A percentile compares a stretch with the other conserved stretches of the same genome.
Conservation (phyloP, 108 stramenopile genomes). For the Fragilaria radians region DNA sequence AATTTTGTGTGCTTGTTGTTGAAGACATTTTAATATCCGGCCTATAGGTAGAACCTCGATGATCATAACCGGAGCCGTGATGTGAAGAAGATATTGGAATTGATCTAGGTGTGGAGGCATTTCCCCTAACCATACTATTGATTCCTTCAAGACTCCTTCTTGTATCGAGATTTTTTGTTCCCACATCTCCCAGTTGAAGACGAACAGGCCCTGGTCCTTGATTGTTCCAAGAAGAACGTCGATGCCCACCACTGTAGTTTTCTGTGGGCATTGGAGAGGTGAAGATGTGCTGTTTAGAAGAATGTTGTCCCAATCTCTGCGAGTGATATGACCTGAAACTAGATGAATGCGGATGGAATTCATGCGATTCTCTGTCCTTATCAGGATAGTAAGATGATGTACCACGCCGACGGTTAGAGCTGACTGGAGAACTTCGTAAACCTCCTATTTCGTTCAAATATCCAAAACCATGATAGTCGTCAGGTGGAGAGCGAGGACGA, state of each 20-base stretch:
- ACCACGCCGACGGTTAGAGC: no score
- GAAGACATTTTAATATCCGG: constrained; percentile 1
- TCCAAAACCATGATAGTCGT: background rate
- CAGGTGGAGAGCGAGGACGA: background rate
- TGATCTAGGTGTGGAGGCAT: background rate
- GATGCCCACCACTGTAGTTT: background rate
- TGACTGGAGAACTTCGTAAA: constrained; percentile 1
- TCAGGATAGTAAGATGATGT: no score
- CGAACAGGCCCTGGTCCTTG: constrained; percentile 11
- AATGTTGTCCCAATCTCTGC: background rate
- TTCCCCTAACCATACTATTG: constrained; percentile 30
- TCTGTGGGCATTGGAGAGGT: constrained; percentile 1
- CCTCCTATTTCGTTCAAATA: background rate
- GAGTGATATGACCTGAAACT: background rate
- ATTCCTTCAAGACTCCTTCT: constrained; percentile 32
- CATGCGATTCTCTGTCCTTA: background rate
- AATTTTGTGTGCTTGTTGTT: background rate
- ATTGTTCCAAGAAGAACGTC: constrained; percentile 1
- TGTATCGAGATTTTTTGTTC: constrained; percentile 7
- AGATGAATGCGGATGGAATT: background rate
- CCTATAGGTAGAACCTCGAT: constrained; percentile 4
- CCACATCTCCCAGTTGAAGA: constrained; percentile 21
- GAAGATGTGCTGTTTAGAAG: constrained; percentile 1
- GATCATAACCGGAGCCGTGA: background rate
- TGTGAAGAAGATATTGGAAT: background rate